Evolutionary conservation across 495 filamentous ascomycete genomes (phyloP).

Genomic region (Choiromyces venosus): DNA sequence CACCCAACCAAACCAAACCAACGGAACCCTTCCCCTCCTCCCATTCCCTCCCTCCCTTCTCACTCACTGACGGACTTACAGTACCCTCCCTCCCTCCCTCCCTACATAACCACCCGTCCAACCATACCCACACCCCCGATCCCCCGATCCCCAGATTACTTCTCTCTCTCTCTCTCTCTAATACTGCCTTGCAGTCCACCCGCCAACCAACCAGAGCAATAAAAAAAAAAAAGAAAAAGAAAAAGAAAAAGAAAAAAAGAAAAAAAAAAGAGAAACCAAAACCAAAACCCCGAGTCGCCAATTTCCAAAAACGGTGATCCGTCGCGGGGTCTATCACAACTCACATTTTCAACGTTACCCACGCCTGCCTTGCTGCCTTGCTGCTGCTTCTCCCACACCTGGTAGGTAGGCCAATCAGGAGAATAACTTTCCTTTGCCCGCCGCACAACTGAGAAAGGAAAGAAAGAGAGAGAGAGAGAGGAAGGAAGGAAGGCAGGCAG

Average conservation of each 20-base stretch:
- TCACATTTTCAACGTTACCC: neutral
- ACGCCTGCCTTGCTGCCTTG: neutral
- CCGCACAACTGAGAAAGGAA: too few species aligned
- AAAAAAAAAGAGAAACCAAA: neutral
- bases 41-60: neutral
- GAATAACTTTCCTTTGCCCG: neutral
- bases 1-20: neutral
- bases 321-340: neutral
- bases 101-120: too few species aligned
- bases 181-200: too few species aligned
- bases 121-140: neutral
- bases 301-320: neutral
- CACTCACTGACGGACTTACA: neutral
- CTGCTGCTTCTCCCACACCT: neutral
- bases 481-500: neutral
- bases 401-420: neutral
- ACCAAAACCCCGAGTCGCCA: neutral
- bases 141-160: neutral
- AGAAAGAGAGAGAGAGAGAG: neutral
- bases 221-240: neutral
- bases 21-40: neutral
- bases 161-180: too few species aligned
- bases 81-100: neutral
- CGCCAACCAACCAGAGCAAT: neutral
- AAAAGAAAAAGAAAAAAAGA: neutral